phyloP scores from a whole-genome alignment of 331 rosid genomes.

The Acacia pycnantha region DNA sequence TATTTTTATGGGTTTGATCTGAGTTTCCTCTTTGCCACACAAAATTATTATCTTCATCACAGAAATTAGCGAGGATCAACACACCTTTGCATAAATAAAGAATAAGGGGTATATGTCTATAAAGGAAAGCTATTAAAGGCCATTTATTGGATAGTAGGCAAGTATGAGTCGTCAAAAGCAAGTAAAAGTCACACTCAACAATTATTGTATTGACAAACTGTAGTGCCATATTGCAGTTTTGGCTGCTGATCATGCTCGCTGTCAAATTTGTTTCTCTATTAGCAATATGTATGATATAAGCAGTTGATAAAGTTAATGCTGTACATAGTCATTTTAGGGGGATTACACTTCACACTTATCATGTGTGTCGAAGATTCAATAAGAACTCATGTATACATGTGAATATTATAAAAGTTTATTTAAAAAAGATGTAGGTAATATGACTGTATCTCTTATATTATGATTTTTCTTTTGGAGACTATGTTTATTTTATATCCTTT shows the following conservation, averaged over 20 bases:
- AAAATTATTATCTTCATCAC: background rate
- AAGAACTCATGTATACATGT: background rate
- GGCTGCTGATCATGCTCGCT: background rate
- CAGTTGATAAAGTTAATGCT: background rate
- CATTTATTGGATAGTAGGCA: background rate
- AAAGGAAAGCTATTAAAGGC: background rate
- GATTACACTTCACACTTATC: background rate
- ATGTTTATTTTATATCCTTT: background rate
- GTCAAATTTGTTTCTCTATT: background rate
- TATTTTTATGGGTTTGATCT: background rate
- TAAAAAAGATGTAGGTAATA: background rate
- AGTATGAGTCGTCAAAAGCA: background rate
- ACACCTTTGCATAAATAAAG: constrained; percentile 14
- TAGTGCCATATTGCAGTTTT: background rate
- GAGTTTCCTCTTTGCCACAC: background rate
- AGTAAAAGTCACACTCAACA: constrained; percentile 3
- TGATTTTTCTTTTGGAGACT: background rate
- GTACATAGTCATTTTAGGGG: background rate
- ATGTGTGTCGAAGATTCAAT: background rate
- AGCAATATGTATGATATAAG: background rate
- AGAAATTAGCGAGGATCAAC: background rate
- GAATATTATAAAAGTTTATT: background rate
- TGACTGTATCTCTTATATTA: background rate
- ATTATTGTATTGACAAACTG: constrained; percentile 2
- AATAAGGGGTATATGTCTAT: constrained; percentile 1